phyloP scores from a whole-genome alignment of 164 flowering plant species.

The Chimonanthus salicifolius region DNA sequence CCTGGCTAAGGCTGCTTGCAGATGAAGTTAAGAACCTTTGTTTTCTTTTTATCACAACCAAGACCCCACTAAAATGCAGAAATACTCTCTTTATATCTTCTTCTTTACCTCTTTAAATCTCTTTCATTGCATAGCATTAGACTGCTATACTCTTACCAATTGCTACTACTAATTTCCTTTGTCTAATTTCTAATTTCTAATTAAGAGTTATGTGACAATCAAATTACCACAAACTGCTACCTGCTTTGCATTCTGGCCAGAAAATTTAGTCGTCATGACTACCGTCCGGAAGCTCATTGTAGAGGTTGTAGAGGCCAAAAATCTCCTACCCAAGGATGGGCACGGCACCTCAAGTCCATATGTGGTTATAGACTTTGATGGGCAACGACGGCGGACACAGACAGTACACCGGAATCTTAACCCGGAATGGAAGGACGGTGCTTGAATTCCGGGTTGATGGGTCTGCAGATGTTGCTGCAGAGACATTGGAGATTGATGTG shows the following conservation, averaged over 20 bases:
- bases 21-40: constrained; percentile 26
- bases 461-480: constrained; percentile 40
- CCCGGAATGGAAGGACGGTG: constrained; percentile 76
- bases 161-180: too few species aligned
- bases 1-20: constrained; percentile 33
- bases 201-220: neutral
- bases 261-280: constrained; percentile 9
- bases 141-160: neutral
- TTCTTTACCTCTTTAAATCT: constrained; percentile 3
- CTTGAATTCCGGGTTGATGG: constrained; percentile 53
- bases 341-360: constrained; percentile 85
- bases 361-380: constrained; percentile 60
- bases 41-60: neutral
- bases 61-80: neutral
- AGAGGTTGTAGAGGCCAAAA: constrained; percentile 68
- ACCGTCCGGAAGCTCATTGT: constrained; percentile 51
- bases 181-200: too few species aligned
- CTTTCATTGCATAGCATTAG: constrained; percentile 2
- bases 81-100: neutral
- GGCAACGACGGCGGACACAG: constrained; percentile 62
- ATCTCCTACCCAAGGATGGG: constrained; percentile 77
- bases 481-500: constrained; percentile 64
- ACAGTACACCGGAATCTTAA: constrained; percentile 47
- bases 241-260: neutral
- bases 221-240: too few species aligned